A percentile compares a stretch with the other conserved stretches of the same genome.
Evolutionary conservation across 495 filamentous ascomycete species (phyloP).

Genomic region (Penicillium coprophilum): DNA sequence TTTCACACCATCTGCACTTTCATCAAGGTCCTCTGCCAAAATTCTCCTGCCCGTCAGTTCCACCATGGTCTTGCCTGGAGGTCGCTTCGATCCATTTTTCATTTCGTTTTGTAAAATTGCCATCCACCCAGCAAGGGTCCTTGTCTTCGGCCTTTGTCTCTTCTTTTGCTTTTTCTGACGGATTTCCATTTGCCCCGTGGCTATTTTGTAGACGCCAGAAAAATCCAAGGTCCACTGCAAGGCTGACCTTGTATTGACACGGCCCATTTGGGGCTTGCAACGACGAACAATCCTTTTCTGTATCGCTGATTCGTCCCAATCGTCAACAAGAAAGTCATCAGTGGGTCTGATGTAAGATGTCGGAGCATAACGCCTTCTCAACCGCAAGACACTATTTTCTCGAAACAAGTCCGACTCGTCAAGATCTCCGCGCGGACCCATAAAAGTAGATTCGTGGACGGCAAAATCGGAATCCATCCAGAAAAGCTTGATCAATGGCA

Average conservation of each 20-base stretch:
- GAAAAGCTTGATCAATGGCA: constrained; percentile 42
- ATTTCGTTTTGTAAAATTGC: constrained; percentile 16
- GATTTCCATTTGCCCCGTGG: constrained; percentile 14
- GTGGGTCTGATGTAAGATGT: constrained; percentile 8
- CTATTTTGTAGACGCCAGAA: constrained; percentile 32
- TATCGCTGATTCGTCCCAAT: constrained; percentile 36
- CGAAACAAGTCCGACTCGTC: constrained; percentile 11
- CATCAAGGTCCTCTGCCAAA: constrained; percentile 37
- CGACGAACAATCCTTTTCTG: constrained; percentile 3
- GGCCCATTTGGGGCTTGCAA: not conserved
- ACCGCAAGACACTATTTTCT: constrained; percentile 24
- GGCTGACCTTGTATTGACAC: constrained; percentile 8
- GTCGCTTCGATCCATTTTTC: not conserved
- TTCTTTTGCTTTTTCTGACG: not conserved
- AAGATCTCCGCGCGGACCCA: constrained; percentile 12
- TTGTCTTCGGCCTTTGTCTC: constrained; percentile 2
- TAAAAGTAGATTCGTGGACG: constrained; percentile 38
- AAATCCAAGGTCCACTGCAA: constrained; percentile 36
- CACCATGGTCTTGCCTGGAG: constrained; percentile 31
- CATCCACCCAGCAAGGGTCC: constrained; percentile 22
- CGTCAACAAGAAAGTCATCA: constrained; percentile 40
- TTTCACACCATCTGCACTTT: constrained; percentile 30
- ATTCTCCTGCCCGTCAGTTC: constrained; percentile 29
- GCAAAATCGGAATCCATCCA: constrained; percentile 34
- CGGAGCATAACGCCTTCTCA: constrained; percentile 23